phyloP scores from a whole-genome alignment of 352 stramenopile genomes.

The Phytophthora macrochlamydospora region DNA sequence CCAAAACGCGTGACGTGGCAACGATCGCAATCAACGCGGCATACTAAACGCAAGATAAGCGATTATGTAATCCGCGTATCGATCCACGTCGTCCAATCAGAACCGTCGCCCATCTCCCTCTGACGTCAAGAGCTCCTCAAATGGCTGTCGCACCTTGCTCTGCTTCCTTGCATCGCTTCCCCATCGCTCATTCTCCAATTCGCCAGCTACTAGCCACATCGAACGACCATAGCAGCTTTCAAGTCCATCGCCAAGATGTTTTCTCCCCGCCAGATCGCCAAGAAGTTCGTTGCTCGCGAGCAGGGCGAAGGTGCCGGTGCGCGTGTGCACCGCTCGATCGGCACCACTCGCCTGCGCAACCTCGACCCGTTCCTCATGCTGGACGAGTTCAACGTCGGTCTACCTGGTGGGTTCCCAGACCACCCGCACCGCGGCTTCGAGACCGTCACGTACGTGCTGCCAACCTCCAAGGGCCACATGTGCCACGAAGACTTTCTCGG shows the following conservation, averaged over 20 bases:
- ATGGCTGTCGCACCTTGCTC: background rate
- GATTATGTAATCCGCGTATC: background rate
- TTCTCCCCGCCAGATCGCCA: constrained; percentile 25
- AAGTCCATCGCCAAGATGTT: constrained; percentile 33
- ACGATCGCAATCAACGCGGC: background rate
- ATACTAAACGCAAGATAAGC: constrained; percentile 21
- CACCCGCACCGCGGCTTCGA: constrained; percentile 93
- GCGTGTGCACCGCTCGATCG: constrained; percentile 43
- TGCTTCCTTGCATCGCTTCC: background rate
- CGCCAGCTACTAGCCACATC: background rate
- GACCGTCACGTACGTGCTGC: constrained; percentile 90
- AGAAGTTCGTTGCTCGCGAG: constrained; percentile 40
- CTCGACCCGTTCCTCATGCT: constrained; percentile 64
- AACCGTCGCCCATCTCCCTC: background rate
- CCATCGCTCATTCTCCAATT: background rate
- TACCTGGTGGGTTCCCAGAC: constrained; percentile 82
- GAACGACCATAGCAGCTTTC: constrained; percentile 20
- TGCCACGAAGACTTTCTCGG: constrained; percentile 82
- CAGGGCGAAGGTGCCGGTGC: constrained; percentile 45
- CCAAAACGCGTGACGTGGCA: constrained; percentile 32
- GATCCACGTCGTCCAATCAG: constrained; percentile 10
- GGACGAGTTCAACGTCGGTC: constrained; percentile 47
- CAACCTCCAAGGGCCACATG: constrained; percentile 73
- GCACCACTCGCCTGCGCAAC: constrained; percentile 31
- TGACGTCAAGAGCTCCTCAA: no score